Evolutionary conservation across 345 rosid genomes (phyloP).

Genomic region (Rhizophora mangle): DNA sequence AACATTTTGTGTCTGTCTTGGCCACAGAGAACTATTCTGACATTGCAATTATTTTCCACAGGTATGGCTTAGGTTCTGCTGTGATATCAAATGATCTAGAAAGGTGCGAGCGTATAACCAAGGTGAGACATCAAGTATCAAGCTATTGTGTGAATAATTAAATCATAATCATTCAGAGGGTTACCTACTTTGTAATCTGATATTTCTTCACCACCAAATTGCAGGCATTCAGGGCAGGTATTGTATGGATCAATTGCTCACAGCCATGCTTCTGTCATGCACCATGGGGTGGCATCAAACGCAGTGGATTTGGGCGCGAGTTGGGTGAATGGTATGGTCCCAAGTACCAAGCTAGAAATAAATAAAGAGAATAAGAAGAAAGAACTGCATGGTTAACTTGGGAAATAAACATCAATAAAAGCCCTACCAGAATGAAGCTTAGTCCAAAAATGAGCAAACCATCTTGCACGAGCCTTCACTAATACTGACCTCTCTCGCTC

Average conservation of each 20-base stretch:
- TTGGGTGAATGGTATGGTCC: conserved; percentile 81
- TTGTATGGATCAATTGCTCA: conserved; percentile 96
- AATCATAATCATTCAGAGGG: not conserved
- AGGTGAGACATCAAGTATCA: conserved; percentile 45
- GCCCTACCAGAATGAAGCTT: not conserved
- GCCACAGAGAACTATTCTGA: conserved; percentile 7
- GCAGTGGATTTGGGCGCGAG: conserved; percentile 98
- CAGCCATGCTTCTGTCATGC: conserved; percentile 98
- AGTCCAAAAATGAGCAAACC: not conserved
- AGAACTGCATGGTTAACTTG: not conserved
- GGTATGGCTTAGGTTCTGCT: conserved; percentile 83
- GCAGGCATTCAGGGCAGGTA: conserved; percentile 75
- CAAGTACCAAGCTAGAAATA: not conserved
- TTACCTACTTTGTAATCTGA: conserved; percentile 2
- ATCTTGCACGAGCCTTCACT: not conserved
- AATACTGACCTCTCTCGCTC: not conserved
- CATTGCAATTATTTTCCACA: conserved; percentile 24
- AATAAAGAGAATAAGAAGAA: not conserved
- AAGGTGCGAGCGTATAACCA: conserved; percentile 91
- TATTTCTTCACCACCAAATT: conserved; percentile 1
- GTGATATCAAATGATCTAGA: conserved; percentile 86
- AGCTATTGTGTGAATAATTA: not conserved
- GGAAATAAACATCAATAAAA: not conserved
- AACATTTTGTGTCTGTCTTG: not conserved
- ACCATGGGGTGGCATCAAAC: conserved; percentile 98